phyloP scores from a whole-genome alignment of 1,284 basidiomycete genomes.

The Tilletia indica region DNA sequence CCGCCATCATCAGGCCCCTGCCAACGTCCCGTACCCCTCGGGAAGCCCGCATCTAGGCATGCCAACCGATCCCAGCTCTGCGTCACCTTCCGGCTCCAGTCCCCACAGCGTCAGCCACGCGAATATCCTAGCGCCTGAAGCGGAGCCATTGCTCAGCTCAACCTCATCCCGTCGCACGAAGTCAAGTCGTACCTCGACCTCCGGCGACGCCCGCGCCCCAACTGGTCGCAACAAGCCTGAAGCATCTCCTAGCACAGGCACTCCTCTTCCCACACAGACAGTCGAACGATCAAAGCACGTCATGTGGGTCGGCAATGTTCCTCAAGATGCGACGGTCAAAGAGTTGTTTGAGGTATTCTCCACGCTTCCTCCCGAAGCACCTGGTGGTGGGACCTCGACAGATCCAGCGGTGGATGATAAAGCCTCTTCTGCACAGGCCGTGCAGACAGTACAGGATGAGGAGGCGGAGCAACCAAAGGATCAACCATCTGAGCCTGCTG shows the following conservation, averaged over 20 bases:
- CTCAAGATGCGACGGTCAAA: conserved; percentile 75
- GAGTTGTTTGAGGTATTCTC: conserved; percentile 84
- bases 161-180: too few species aligned
- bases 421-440: too few species aligned
- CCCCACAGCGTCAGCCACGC: neutral
- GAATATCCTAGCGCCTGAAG: neutral
- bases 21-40: neutral
- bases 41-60: neutral
- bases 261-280: neutral
- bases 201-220: neutral
- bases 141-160: neutral
- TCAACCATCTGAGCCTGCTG: too few species aligned
- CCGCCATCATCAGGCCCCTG: neutral
- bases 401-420: too few species aligned
- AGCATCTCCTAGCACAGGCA: neutral
- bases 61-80: neutral
- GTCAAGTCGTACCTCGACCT: neutral
- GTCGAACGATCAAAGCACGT: conserved; percentile 77
- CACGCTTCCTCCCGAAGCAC: conserved; percentile 25
- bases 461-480: too few species aligned
- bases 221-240: neutral
- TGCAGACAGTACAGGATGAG: too few species aligned
- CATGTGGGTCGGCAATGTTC: conserved; percentile 91
- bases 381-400: too few species aligned
- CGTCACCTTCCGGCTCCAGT: conserved; percentile 11